Base-by-base conservation (phyloP, 1,284 basidiomycete species). In the Apiotrichum sp. region DNA sequence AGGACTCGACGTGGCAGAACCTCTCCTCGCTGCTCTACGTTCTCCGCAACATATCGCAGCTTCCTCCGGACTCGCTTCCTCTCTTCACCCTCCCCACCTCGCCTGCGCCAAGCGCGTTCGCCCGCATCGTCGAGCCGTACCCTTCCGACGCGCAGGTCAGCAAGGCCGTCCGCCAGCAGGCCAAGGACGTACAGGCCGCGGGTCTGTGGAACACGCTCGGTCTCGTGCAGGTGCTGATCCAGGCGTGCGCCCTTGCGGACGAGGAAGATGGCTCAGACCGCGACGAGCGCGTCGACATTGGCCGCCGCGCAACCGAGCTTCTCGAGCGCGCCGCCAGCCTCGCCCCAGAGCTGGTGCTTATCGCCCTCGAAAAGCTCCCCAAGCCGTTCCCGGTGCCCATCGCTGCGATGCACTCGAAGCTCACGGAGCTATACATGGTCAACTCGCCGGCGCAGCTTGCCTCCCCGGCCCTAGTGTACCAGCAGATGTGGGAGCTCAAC, bases 401-500 rank as follows among this genome's bases (percentile, higher is more conserved):
- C 46, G 77, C 83, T 36, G 89, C 93, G 64, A 89, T 98, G 74
- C 86, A 89, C 14, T 84, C 87, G 52, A 88, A 88, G 68, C 81
- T 98, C 32, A 80, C 98, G 50, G 81, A 85, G 45, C 88, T 93
- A 84, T 98, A 98, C 80, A 81, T 98, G 47, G 62, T 65, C 34
- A 63, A 64, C 32, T 56, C 66, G 6, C 51, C 55, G 3, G 86
- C 84, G 22, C 88, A 91, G 5, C 89, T 96, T 69, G 91, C 92
- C 6, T 93, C 93, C 63, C 89, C 95, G 65, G 89, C 95, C 64
- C 83, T 98, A 29, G 93, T 98, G 56, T 98, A 98, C 78, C 90
- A 95, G 84, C 83, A 91, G 56, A 85, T 98, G 58, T 95, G 89
- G 87, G 88, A 93, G 68, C 88, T 89, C 49, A 85, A 93, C 66